Evolutionary conservation across 2,329 filamentous ascomycete species (phyloP), one percentile per base, ranked within the genome.

Genomic region (Fusarium miscanthi): DNA sequence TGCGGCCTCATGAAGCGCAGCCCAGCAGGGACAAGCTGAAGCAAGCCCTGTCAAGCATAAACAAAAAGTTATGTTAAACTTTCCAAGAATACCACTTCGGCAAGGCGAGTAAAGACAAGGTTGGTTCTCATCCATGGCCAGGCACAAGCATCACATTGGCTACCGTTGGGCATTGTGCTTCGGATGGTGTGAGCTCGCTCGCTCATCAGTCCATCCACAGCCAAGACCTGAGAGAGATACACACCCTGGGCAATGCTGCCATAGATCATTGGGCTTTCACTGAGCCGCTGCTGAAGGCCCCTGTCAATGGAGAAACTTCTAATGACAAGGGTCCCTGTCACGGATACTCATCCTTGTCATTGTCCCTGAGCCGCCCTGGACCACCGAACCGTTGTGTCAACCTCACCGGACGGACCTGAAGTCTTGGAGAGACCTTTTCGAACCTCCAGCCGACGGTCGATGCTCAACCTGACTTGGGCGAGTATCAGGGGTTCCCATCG

Each of bases 81-180:
- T 64, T 60, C 69, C 49, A 71, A 66, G 61, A 62, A 64, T 60
- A 59, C 49, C 27, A 31, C 57, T 66, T 68, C 63, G 59, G 49
- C 42, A 70, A 59, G 70, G 46, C 31, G 16, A 60, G 45, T 5
- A 40, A 43, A 33, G 48, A 35, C 63, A 68, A 40, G 68, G 67
- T 25, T 31, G 23, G 17, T 21, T 43, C 46, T 27, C 46, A 62
- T 57, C 67, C 65, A 65, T 52, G 52, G 51, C 35, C 66, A 76
- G 74, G 69, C 54, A 75, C 74, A 66, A 25, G 63, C 65, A 53
- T 62, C n/a, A 45, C 56, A 76, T 77, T 77, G 75, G 75, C 61
- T 64, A 63, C 68, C 38, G 68, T 61, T 56, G 23, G 56, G 66
- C 68, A 75, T 59, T 66, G 59, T 62, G 54, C 54, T 69, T 54